Conservation (phyloP, 2,329 filamentous ascomycete species). For the Sphaerostilbella broomeana region DNA sequence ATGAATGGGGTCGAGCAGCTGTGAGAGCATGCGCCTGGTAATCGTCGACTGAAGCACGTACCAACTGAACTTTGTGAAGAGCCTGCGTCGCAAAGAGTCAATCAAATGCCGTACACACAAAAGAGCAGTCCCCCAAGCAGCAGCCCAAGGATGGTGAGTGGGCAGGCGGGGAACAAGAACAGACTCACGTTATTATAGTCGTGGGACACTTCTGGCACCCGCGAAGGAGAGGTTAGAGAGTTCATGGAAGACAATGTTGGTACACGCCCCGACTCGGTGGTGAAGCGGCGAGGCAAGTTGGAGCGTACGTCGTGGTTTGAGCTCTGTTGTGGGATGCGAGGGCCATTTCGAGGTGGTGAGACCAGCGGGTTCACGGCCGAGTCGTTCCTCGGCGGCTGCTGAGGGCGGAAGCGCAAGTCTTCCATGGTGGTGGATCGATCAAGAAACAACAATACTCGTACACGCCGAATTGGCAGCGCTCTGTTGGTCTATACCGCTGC, state of each 20-base stretch:
- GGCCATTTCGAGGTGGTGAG: slow-evolving; percentile 65
- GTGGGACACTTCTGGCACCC: slow-evolving; percentile 39
- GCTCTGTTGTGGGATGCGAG: slow-evolving; percentile 47
- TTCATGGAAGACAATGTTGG: slow-evolving; percentile 58
- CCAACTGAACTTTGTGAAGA: slow-evolving; percentile 69
- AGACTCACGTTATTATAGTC: slow-evolving; percentile 41
- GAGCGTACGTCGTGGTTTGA: slow-evolving; percentile 62
- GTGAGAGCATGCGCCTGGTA: slow-evolving; percentile 5
- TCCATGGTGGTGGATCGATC: slow-evolving; percentile 51
- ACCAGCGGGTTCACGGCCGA: slow-evolving; percentile 66
- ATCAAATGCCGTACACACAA: slow-evolving; percentile 8
- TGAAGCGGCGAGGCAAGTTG: slow-evolving; percentile 84
- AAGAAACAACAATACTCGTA: slow-evolving; percentile 31
- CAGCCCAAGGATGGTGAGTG: neutral
- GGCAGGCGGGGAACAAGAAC: neutral
- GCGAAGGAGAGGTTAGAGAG: slow-evolving; percentile 44
- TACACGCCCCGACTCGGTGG: slow-evolving; percentile 80
- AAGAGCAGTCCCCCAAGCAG: slow-evolving; percentile 2
- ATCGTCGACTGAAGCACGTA: slow-evolving; percentile 39
- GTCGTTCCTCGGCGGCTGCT: slow-evolving; percentile 73
- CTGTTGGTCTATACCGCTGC: slow-evolving; percentile 27
- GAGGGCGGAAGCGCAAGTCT: slow-evolving; percentile 69
- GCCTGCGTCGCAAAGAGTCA: slow-evolving; percentile 36
- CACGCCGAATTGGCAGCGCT: slow-evolving; percentile 33
- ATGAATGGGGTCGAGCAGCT: slow-evolving; percentile 1